Base-by-base conservation (phyloP, 768 basidiomycete genomes). In the Leccinum subtestaceum region DNA sequence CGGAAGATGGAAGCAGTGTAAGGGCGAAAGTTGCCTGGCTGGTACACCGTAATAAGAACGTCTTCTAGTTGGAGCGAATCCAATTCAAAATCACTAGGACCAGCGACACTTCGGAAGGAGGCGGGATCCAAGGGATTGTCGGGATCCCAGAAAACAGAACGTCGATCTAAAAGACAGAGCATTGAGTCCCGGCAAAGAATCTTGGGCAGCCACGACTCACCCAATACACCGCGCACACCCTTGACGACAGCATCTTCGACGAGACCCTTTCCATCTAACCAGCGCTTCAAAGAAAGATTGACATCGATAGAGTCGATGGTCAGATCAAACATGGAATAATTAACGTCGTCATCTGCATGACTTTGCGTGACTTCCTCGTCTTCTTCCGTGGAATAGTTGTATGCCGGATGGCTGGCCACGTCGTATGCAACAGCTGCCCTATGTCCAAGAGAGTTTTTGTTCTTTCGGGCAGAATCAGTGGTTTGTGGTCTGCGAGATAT, bases 301-400 rank as follows among this genome's bases (percentile, higher is more conserved):
- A 99, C 95, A 63, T 98, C 97, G 52, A 99, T 89, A 25, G 94
- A 93, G 68, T 97, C 96, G 15, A 99, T 84, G 61, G 85, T 93
- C 60, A 99, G 73, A 72, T 98, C 95, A 65, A 96, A 98, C 83
- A 92, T 89, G 7, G 95, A 88, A 73, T 88, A 90, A 70, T 93
- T 91, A 52, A 70, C 66, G 60, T 90, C 84, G 58, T 88, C 84
- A 17, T 83, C 78, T 7, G 76, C 63, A 36, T 76, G 54, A 60
- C 62, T 57, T 63, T 72, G 56, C 1, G 48, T 34, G 0, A 58
- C 48, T 31, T 75, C 75, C 6, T 81, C 78, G 1, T 90, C 87
- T 4, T 90, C 88, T 6, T 89, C 90, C 9, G 76, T 79, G 9
- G 78, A 64, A 55, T 77, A 77, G 71, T 91, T 82, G 62, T 87